Percentiles rank a stretch among this genome's conserved stretches.
Evolutionary conservation across 495 filamentous ascomycete species (phyloP).

Genomic region (Elasticomyces elasticus): DNA sequence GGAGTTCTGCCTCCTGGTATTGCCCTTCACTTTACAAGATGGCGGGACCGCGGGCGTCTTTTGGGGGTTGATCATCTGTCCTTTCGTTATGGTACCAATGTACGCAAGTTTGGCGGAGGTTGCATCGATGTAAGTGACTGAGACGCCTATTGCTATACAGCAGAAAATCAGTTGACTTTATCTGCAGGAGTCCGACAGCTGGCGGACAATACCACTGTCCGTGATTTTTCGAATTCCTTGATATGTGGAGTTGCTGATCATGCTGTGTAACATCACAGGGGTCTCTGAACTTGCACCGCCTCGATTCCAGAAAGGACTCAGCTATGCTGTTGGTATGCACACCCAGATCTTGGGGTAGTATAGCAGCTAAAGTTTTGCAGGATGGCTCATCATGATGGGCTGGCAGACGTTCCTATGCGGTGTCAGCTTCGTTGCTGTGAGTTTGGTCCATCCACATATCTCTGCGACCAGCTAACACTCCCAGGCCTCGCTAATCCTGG

Average conservation of each 20-base stretch:
- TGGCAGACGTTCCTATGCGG: conserved; percentile 23
- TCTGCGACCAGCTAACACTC: too few species aligned
- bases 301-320: conserved; percentile 17
- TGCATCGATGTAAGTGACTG: conserved; percentile 2
- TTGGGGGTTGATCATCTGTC: conserved; percentile 10
- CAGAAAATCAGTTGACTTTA: neutral
- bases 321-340: conserved; percentile 9
- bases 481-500: conserved; percentile 9
- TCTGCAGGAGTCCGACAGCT: conserved; percentile 1
- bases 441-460: neutral
- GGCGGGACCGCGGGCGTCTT: conserved; percentile 10
- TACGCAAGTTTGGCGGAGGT: conserved; percentile 11
- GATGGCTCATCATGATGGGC: conserved; percentile 15
- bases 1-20: conserved; percentile 9
- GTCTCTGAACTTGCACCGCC: conserved; percentile 18
- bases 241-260: neutral
- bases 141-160: neutral
- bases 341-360: neutral
- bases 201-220: too few species aligned
- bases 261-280: conserved; percentile 18
- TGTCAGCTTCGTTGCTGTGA: neutral
- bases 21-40: conserved; percentile 1
- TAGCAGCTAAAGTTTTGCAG: neutral
- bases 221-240: too few species aligned
- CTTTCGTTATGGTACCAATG: conserved; percentile 5